Percentiles rank a stretch among this genome's conserved stretches.
Evolutionary conservation across 345 rosid genomes (phyloP).

Genomic region (Pistacia vera): DNA sequence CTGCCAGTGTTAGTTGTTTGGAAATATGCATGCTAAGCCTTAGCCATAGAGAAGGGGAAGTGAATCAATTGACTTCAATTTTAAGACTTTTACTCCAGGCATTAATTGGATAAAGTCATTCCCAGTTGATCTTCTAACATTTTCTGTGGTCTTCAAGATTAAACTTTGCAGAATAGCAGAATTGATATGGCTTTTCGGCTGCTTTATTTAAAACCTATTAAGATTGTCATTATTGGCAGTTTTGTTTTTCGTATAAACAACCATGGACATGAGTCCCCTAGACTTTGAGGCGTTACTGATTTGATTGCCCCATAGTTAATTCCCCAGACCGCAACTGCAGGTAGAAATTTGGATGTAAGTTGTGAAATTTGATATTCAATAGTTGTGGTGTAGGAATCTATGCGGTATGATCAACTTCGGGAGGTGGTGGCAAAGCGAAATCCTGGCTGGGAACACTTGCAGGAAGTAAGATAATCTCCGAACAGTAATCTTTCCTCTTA

Average conservation of each 20-base stretch:
- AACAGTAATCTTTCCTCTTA: not conserved
- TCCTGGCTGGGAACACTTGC: slow-evolving; percentile 96
- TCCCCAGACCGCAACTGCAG: not conserved
- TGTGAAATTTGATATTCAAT: not conserved
- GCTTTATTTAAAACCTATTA: too few species aligned
- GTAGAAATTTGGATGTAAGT: not conserved
- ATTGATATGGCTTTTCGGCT: not conserved
- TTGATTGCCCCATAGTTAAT: not conserved
- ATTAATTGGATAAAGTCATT: not conserved
- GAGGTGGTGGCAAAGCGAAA: slow-evolving; percentile 77
- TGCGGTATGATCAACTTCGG: slow-evolving; percentile 85
- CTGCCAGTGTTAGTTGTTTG: not conserved
- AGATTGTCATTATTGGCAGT: not conserved
- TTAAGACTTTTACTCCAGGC: not conserved
- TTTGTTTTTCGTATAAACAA: not conserved
- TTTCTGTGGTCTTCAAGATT: not conserved
- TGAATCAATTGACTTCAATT: not conserved
- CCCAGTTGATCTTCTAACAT: not conserved
- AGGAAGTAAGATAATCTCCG: slow-evolving; percentile 60
- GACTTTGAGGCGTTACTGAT: not conserved
- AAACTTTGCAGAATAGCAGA: not conserved
- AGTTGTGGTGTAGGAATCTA: slow-evolving; percentile 63
- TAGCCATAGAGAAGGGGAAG: not conserved
- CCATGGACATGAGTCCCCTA: not conserved
- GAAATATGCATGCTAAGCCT: not conserved